A percentile compares a stretch with the other conserved stretches of the same genome.
phyloP scores from a whole-genome alignment of 768 basidiomycete species.

The Polyporus arcularius region DNA sequence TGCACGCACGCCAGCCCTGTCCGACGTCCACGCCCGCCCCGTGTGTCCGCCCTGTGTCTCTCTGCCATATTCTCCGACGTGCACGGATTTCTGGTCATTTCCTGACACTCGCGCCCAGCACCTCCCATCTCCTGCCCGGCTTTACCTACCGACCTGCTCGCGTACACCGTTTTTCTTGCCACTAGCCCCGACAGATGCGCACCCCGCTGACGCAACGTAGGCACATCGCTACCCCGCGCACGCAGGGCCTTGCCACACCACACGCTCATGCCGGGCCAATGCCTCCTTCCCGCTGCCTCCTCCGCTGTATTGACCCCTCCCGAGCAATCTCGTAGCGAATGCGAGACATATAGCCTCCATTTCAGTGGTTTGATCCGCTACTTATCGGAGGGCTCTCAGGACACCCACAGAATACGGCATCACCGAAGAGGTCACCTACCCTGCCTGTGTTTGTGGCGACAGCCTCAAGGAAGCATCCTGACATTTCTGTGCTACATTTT shows the following conservation, averaged over 20 bases:
- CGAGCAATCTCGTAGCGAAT: neutral
- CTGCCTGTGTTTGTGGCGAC: neutral
- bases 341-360: neutral
- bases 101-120: conserved; percentile 9
- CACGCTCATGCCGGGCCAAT: neutral
- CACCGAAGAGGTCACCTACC: neutral
- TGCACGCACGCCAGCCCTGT: neutral
- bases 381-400: neutral
- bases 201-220: neutral
- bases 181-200: conserved; percentile 6
- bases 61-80: conserved; percentile 6
- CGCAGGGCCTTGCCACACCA: neutral
- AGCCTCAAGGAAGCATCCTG: neutral
- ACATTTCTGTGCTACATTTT: neutral
- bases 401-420: neutral
- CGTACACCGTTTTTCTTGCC: neutral
- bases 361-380: conserved; percentile 4
- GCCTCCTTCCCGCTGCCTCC: neutral
- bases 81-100: conserved; percentile 18
- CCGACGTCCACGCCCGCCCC: neutral
- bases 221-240: neutral
- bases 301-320: neutral
- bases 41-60: neutral
- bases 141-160: neutral
- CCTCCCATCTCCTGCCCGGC: conserved; percentile 14